phyloP scores from a whole-genome alignment of 768 basidiomycete species.

The Amanita rubescens region DNA sequence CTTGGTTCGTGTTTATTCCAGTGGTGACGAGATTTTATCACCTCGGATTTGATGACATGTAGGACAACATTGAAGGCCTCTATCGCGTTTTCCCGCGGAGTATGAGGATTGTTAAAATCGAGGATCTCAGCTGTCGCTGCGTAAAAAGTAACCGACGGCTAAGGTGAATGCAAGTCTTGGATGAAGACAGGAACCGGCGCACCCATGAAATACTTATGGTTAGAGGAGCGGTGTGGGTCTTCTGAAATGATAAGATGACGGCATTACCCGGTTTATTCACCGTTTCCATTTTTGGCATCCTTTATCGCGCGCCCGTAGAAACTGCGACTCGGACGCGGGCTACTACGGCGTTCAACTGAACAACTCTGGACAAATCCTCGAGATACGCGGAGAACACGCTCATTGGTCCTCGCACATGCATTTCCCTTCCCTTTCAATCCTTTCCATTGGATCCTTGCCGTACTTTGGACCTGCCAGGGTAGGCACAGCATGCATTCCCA shows the following conservation, averaged over 20 bases:
- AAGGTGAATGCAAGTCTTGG: neutral
- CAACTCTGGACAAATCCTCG: neutral
- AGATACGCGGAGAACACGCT: neutral
- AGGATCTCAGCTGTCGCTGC: constrained; percentile 54
- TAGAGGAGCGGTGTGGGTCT: neutral
- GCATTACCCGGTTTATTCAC: neutral
- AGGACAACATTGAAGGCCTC: constrained; percentile 56
- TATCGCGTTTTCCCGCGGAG: constrained; percentile 51
- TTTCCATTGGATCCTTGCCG: neutral
- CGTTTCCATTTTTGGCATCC: neutral
- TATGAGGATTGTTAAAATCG: constrained; percentile 49
- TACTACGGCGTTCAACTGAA: neutral
- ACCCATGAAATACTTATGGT: constrained; percentile 3
- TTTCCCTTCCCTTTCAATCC: neutral
- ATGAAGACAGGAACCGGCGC: constrained; percentile 3
- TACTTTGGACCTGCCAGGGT: neutral
- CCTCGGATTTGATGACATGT: constrained; percentile 53
- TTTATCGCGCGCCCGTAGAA: neutral
- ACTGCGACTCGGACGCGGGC: neutral
- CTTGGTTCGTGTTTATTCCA: constrained; percentile 69
- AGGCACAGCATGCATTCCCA: neutral
- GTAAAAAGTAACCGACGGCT: neutral
- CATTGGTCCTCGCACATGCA: neutral
- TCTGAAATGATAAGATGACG: neutral
- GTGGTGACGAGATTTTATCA: constrained; percentile 55